Conservation (phyloP, 352 stramenopile species). For the Peronospora farinosa region DNA sequence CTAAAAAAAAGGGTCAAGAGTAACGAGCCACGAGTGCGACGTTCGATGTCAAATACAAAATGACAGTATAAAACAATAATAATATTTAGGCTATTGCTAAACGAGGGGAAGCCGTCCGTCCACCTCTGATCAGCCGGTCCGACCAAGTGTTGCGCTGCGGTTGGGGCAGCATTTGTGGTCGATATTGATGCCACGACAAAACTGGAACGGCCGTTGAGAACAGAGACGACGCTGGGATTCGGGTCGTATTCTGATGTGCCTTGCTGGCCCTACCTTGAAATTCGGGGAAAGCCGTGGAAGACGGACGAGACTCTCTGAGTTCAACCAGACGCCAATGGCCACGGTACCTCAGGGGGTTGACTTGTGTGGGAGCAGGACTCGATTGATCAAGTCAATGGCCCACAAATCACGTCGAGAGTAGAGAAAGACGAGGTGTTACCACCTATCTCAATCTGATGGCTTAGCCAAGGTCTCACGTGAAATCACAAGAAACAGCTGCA, state of each 20-base stretch:
- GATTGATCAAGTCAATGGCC: not conserved
- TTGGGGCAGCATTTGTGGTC: slow-evolving; percentile 29
- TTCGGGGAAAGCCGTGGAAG: slow-evolving; percentile 17
- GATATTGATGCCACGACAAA: slow-evolving; percentile 20
- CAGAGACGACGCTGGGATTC: slow-evolving; percentile 15
- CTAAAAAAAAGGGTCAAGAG: slow-evolving; percentile 1
- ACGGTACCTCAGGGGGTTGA: not conserved
- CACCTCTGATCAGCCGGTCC: slow-evolving; percentile 19
- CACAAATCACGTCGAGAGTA: not conserved
- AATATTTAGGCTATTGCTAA: slow-evolving; percentile 7
- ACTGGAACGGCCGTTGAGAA: slow-evolving; percentile 23
- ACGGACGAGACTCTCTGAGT: slow-evolving; percentile 18
- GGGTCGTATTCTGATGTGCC: slow-evolving; percentile 2
- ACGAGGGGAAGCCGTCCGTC: slow-evolving; percentile 7
- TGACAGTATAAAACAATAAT: slow-evolving; percentile 16
- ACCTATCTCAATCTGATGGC: slow-evolving; percentile 10
- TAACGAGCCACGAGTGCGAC: slow-evolving; percentile 4
- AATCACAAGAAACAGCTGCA: slow-evolving; percentile 19
- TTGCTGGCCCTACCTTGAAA: slow-evolving; percentile 21
- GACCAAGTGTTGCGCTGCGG: slow-evolving; percentile 15
- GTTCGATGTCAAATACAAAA: slow-evolving; percentile 29
- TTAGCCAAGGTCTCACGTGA: slow-evolving; percentile 9
- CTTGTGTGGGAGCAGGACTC: not conserved
- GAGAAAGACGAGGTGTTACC: slow-evolving; percentile 3
- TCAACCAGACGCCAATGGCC: not conserved